phyloP scores from a whole-genome alignment of 2,329 filamentous ascomycete species.

The Aspergillus tanneri region DNA sequence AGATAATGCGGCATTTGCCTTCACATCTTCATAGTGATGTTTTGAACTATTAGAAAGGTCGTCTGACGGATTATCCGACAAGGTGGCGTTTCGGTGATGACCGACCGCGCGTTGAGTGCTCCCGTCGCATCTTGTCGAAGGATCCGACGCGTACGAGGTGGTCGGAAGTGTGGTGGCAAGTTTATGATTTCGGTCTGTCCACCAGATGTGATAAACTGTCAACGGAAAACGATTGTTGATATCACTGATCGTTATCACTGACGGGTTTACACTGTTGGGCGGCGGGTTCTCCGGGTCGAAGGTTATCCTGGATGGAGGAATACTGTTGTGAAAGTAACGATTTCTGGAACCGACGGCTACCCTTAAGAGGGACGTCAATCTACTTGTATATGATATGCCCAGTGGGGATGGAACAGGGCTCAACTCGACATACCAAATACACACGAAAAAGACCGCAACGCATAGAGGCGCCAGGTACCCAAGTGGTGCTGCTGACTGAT shows the following conservation, averaged over 20 bases:
- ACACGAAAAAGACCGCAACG: slow-evolving; percentile 18
- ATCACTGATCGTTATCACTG: slow-evolving; percentile 9
- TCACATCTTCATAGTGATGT: neutral
- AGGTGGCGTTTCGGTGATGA: neutral
- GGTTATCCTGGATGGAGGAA: neutral
- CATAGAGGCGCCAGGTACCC: slow-evolving; percentile 21
- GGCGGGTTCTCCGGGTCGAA: slow-evolving; percentile 16
- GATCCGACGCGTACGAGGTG: neutral
- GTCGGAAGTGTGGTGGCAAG: neutral
- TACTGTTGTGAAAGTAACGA: slow-evolving; percentile 4
- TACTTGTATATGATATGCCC: neutral
- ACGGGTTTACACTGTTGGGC: slow-evolving; percentile 3
- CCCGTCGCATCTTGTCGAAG: neutral
- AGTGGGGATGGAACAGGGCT: neutral
- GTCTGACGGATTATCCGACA: neutral
- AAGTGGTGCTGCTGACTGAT: slow-evolving; percentile 12
- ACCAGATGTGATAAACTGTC: slow-evolving; percentile 17
- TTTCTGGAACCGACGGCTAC: slow-evolving; percentile 13
- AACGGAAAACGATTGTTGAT: slow-evolving; percentile 17
- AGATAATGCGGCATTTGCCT: neutral
- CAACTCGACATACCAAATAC: slow-evolving; percentile 16
- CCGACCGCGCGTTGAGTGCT: neutral
- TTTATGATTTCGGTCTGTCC: neutral
- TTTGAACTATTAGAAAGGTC: neutral
- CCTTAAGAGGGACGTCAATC: slow-evolving; percentile 7